phyloP scores from a whole-genome alignment of 1,284 basidiomycete genomes.

The Heterobasidion irregulare region DNA sequence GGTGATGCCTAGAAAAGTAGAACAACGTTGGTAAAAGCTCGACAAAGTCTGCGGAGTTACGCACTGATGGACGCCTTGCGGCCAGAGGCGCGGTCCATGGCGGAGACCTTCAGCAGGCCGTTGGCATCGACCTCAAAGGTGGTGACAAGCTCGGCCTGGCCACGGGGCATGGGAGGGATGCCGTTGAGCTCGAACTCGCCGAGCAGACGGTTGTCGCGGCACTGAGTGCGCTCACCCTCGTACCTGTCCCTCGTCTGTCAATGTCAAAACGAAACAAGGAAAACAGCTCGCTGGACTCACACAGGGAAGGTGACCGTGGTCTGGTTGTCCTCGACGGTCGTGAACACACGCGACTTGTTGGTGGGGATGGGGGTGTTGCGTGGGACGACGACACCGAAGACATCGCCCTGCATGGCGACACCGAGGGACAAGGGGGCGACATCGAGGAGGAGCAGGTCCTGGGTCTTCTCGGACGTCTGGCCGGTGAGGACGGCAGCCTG shows the following conservation, averaged over 20 bases:
- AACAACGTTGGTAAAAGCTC: neutral
- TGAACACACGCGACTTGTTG: constrained; percentile 94
- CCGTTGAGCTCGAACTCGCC: constrained; percentile 97
- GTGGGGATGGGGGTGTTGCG: constrained; percentile 97
- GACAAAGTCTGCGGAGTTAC: constrained; percentile 17
- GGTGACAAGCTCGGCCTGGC: constrained; percentile 92
- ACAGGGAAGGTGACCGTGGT: constrained; percentile 97
- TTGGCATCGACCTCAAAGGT: constrained; percentile 98
- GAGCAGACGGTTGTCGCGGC: constrained; percentile 93
- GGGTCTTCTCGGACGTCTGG: constrained; percentile 93
- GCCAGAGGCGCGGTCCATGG: constrained; percentile 90
- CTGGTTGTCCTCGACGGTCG: constrained; percentile 98
- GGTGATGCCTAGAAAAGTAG: constrained; percentile 60
- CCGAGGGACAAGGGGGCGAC: constrained; percentile 94
- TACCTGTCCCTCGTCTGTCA: constrained; percentile 37
- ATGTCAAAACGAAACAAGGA: neutral
- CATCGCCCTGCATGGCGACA: constrained; percentile 98
- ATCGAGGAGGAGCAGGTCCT: constrained; percentile 91
- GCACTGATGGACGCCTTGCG: constrained; percentile 93
- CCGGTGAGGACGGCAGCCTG: constrained; percentile 95
- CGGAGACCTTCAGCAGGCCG: constrained; percentile 92
- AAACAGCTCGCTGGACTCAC: constrained; percentile 32
- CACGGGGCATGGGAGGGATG: constrained; percentile 95
- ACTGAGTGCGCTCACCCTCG: constrained; percentile 96
- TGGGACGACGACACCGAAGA: constrained; percentile 94